Evolutionary conservation across 2,329 filamentous ascomycete species (phyloP).

Genomic region (Colletotrichum australisinense): DNA sequence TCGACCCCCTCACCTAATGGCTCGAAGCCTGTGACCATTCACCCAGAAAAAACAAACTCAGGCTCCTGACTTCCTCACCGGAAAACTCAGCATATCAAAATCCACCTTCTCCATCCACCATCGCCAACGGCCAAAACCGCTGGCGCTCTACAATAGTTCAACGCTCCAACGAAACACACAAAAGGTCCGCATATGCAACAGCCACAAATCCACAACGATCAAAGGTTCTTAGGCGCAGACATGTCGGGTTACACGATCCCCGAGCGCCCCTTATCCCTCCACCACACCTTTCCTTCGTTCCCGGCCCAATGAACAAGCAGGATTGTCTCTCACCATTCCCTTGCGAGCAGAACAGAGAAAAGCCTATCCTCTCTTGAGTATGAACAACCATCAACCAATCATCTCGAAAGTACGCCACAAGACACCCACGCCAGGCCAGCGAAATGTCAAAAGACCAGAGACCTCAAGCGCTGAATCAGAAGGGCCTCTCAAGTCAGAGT

Average conservation of each 20-base stretch:
- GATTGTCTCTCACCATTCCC: neutral
- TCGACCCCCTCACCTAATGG: neutral
- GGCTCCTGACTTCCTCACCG: no score
- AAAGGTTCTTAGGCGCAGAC: neutral
- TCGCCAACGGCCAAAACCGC: neutral
- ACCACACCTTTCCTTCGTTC: neutral
- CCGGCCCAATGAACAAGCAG: conserved; percentile 1
- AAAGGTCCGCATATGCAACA: neutral
- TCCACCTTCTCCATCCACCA: neutral
- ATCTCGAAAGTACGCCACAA: neutral
- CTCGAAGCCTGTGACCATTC: neutral
- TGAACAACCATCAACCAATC: neutral
- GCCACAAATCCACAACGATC: conserved; percentile 1
- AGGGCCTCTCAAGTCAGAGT: neutral
- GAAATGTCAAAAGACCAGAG: neutral
- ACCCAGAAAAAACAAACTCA: neutral
- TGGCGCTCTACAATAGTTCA: neutral
- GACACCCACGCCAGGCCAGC: neutral
- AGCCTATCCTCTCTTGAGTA: neutral
- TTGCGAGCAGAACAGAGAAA: neutral
- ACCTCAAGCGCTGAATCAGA: neutral
- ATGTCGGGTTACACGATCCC: neutral
- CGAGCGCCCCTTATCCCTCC: neutral
- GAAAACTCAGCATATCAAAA: neutral
- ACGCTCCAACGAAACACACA: neutral